Base-by-base conservation (phyloP, 768 basidiomycete genomes). In the Phaeotremella skinneri region DNA sequence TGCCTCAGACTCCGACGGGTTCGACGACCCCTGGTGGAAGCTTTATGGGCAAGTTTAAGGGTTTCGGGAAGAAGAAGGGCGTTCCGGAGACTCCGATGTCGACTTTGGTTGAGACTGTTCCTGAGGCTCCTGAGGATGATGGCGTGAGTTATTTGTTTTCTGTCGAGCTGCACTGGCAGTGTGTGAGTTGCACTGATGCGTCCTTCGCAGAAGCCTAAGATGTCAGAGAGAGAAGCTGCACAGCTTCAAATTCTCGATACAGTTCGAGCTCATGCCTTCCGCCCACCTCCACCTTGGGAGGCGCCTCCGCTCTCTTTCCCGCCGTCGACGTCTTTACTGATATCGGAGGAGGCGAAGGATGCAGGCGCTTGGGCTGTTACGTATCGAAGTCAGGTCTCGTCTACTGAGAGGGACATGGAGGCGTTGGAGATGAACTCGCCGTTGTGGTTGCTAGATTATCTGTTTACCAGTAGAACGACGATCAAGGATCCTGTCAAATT, bases 361-460 rank as follows among this genome's bases (percentile, higher is more conserved):
- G 77, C 79, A 3, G 86, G 86, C 26, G 80, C 80, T 0, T 93
- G 88, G 84, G 82, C 81, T 2, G 85, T 83, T 2, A 78, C 90
- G 1, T 97, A 93, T 70, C 82, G 90, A 31, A 86, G 90, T 2
- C 82, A 82, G 26, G 84, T 87, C 2, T 81, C 81, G 0, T 81
- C 80, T 31, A 82, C 84, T 6, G 84, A 80, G 53, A 80, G 80
- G 1, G 86, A 87, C 55, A 66, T 79, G 54, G 75, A 79, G 39
- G 61, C 74, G 14, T 79, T 97, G 32, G 92, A 96, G 77, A 83
- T 85, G 67, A 81, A 79, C 37, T 85, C 91, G 81, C 94, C 94
- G 2, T 70, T 85, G 64, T 98, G 94, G 94, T 78, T 96, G 49
- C 79, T 91, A 51, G 90, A 97, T 74, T 94, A 87, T 67, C 78